Evolutionary conservation across 2,329 filamentous ascomycete genomes (phyloP).

Genomic region (Bipolaris oryzae): DNA sequence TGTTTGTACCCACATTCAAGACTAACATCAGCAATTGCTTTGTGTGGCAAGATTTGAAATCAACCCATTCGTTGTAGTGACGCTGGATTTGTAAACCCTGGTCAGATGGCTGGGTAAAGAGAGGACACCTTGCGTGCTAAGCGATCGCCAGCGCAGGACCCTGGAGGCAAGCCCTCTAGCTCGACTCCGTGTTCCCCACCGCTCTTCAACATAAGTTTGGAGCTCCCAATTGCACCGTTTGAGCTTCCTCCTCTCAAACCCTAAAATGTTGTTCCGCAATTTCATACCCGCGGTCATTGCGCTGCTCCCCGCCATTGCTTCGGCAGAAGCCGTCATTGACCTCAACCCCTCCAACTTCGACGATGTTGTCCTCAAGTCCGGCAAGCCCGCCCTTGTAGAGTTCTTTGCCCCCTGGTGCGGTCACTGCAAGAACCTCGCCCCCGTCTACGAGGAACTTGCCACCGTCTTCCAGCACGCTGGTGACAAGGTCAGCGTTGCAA

Average conservation of each 20-base stretch:
- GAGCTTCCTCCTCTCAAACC: constrained; percentile 22
- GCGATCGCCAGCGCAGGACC: constrained; percentile 28
- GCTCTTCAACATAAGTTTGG: constrained; percentile 20
- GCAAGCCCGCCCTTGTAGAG: constrained; percentile 94
- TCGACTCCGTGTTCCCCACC: constrained; percentile 21
- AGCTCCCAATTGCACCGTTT: constrained; percentile 24
- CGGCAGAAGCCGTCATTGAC: constrained; percentile 85
- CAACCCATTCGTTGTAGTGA: not conserved
- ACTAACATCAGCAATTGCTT: not conserved
- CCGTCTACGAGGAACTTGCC: constrained; percentile 91
- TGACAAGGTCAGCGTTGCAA: constrained; percentile 83
- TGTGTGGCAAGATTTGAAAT: not conserved
- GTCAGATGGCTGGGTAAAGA: constrained; percentile 18
- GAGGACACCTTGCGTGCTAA: constrained; percentile 43
- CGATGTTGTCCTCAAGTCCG: constrained; percentile 82
- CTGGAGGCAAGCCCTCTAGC: constrained; percentile 23
- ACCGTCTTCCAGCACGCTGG: constrained; percentile 73
- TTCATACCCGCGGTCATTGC: constrained; percentile 41
- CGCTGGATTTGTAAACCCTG: constrained; percentile 35
- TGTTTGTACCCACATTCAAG: not conserved
- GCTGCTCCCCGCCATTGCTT: constrained; percentile 48
- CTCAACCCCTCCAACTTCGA: constrained; percentile 92
- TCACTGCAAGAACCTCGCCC: constrained; percentile 97
- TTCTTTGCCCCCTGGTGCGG: constrained; percentile 99
- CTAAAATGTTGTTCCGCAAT: constrained; percentile 42